Conservation (phyloP, 331 rosid species). For the Prunus yedoensis region DNA sequence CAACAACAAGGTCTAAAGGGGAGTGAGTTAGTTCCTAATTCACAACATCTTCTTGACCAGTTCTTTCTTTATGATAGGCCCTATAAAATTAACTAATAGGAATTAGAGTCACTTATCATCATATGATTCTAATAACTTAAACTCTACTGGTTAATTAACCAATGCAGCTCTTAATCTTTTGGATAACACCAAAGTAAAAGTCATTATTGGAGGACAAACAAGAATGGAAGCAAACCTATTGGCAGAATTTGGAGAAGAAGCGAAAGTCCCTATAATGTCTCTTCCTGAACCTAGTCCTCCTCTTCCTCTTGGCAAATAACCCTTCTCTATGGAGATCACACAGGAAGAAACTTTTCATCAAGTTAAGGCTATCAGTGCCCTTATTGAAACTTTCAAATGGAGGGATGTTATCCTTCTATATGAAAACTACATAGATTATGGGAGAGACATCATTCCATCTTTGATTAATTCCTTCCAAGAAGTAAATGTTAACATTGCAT, state of each 20-base stretch:
- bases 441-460: neutral
- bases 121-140: no score
- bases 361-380: neutral
- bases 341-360: slow-evolving; percentile 13
- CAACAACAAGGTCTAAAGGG: no score
- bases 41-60: no score
- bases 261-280: slow-evolving; percentile 19
- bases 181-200: neutral
- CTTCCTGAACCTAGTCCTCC: neutral
- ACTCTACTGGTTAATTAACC: no score
- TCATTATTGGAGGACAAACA: slow-evolving; percentile 19
- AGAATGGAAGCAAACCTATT: slow-evolving; percentile 18
- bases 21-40: no score
- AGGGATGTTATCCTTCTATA: neutral
- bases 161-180: slow-evolving; percentile 17
- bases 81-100: no score
- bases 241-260: slow-evolving; percentile 20
- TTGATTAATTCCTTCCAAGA: slow-evolving; percentile 6
- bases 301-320: neutral
- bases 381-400: no score
- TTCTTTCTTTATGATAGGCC: no score
- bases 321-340: slow-evolving; percentile 10
- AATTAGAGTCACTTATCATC: no score
- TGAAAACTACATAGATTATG: neutral
- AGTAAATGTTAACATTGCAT: neutral